These are phyloP conservation scores for Aureobasidium sp. DNA, from an alignment of 2,329 filamentous ascomycete species.

Conservation along the genomic window DNA sequence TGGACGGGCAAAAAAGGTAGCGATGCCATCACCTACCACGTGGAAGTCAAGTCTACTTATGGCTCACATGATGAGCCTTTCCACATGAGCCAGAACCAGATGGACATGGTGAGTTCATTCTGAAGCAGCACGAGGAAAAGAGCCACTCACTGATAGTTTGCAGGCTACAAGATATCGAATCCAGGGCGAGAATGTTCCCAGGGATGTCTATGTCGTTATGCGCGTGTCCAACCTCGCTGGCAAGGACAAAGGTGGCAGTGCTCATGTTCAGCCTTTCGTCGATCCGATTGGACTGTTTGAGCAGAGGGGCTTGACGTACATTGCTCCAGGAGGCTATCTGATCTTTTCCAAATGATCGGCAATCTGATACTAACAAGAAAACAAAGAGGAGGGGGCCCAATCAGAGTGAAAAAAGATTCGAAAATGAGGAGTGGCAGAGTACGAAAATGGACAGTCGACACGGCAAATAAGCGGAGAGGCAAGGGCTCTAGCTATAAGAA, in stretches of 20 bases:
- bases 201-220: neutral
- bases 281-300: conserved; percentile 2
- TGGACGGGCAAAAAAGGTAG: conserved; percentile 3
- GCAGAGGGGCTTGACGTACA: neutral
- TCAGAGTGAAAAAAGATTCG: no score
- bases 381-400: no score
- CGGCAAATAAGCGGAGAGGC: no score
- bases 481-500: no score
- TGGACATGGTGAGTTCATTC: conserved; percentile 13
- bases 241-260: neutral
- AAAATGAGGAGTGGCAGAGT: no score
- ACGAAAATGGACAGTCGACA: no score
- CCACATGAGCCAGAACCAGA: conserved; percentile 18
- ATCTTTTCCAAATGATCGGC: conserved; percentile 1
- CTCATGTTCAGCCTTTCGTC: conserved; percentile 2
- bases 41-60: conserved; percentile 20
- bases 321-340: conserved; percentile 1
- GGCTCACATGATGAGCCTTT: conserved; percentile 17
- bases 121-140: neutral
- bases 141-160: neutral
- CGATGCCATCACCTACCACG: conserved; percentile 17
- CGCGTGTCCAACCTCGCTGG: conserved; percentile 5
- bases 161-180: neutral
- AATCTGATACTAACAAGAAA: no score
- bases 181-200: neutral